Conservation (phyloP, 176 grass and related monocot genomes). For the Carex myosuroides region DNA sequence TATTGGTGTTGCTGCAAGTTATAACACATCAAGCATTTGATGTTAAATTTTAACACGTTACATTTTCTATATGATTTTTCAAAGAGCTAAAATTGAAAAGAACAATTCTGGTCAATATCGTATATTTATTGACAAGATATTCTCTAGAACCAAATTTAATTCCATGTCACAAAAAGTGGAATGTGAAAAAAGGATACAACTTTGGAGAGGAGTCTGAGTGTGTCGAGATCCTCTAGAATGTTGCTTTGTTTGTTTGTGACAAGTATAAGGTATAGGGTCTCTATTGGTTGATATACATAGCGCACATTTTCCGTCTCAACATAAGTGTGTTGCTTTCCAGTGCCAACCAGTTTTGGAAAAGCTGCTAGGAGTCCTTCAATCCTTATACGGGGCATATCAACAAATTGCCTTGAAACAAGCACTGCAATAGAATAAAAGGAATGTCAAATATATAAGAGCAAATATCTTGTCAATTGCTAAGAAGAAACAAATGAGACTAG, state of each 20-base stretch:
- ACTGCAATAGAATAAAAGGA: conserved; percentile 39
- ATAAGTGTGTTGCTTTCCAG: conserved; percentile 85
- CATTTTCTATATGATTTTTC: not conserved
- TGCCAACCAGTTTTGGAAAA: conserved; percentile 84
- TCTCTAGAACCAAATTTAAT: not conserved
- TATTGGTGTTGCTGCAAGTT: not conserved
- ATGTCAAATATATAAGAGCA: not conserved
- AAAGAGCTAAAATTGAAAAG: not conserved
- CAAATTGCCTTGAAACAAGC: conserved; percentile 78
- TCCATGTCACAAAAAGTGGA: not conserved
- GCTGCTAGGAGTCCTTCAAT: conserved; percentile 83
- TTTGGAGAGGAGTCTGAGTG: conserved; percentile 79
- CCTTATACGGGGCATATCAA: conserved; percentile 79
- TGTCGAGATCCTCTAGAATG: conserved; percentile 89
- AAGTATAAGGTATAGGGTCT: conserved; percentile 54
- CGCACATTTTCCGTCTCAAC: conserved; percentile 82
- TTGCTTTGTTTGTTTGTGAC: conserved; percentile 89
- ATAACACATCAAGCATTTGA: not conserved
- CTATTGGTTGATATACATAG: conserved; percentile 92
- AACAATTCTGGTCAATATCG: not conserved
- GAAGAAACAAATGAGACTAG: not conserved
- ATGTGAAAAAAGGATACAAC: conserved; percentile 59
- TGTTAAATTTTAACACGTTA: not conserved
- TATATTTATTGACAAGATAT: not conserved
- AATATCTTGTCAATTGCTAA: not conserved